Evolutionary conservation across 2,329 filamentous ascomycete genomes (phyloP).

Genomic region (Colletotrichum sansevieriae): DNA sequence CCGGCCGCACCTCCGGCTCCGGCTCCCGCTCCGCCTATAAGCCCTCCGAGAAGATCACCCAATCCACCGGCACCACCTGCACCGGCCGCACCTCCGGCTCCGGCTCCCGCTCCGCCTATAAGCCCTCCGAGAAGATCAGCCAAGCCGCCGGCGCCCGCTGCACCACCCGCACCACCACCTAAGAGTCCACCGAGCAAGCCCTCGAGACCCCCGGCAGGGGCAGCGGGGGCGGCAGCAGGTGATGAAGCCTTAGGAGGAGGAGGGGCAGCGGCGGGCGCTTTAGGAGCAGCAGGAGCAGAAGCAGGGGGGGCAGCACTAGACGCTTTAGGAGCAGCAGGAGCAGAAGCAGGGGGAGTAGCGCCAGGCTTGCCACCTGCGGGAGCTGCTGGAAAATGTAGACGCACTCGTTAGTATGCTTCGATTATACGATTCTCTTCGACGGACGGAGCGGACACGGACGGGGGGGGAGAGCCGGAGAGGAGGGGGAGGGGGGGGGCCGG

Average conservation of each 20-base stretch:
- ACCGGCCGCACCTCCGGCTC: too few species aligned
- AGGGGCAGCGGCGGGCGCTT: conserved; percentile 5
- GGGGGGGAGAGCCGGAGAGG: neutral
- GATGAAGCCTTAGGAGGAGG: neutral
- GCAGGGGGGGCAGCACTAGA: conserved; percentile 5
- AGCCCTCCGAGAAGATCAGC: neutral
- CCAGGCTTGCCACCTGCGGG: conserved; percentile 19
- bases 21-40: conserved; percentile 10
- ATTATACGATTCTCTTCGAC: conserved; percentile 12
- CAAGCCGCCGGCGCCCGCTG: neutral
- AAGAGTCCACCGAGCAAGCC: conserved; percentile 1
- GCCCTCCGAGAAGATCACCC: conserved; percentile 6
- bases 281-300: conserved; percentile 11
- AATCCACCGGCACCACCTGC: too few species aligned
- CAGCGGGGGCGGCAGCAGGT: neutral
- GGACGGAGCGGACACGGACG: conserved; percentile 7
- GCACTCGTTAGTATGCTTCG: conserved; percentile 20
- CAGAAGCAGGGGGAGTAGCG: conserved; percentile 6
- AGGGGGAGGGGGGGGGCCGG: neutral
- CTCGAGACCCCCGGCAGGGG: too few species aligned
- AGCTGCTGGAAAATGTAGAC: conserved; percentile 1
- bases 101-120: too few species aligned
- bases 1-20: conserved; percentile 7
- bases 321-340: conserved; percentile 6
- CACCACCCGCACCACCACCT: conserved; percentile 5